Percentiles rank a stretch among this genome's conserved stretches.
These are phyloP conservation scores for Drosera capensis DNA, from an alignment of 148 eudicot species.

Conservation along the genomic window DNA sequence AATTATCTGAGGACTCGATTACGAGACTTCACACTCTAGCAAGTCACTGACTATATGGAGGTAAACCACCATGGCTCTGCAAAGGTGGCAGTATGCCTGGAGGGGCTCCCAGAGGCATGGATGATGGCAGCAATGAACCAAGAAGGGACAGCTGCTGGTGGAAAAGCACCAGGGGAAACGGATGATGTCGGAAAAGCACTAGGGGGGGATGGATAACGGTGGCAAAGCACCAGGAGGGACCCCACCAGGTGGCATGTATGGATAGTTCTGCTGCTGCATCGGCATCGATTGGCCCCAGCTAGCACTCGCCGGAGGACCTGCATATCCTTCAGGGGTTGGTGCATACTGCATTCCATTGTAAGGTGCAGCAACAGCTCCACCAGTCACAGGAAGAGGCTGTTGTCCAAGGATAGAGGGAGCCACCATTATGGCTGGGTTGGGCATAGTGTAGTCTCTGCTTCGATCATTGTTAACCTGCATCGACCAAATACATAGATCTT, in stretches of 20 bases:
- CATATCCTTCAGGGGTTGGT: neutral
- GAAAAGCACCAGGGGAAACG: neutral
- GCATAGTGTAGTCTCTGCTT: neutral
- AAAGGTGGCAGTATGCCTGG: neutral
- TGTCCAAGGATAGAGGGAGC: neutral
- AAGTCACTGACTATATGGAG: neutral
- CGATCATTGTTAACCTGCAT: neutral
- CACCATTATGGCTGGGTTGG: neutral
- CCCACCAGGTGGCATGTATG: conserved; percentile 1
- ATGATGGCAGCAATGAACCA: neutral
- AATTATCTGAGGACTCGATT: no score
- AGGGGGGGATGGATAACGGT: neutral
- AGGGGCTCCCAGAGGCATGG: neutral
- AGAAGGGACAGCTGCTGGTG: neutral
- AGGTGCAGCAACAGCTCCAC: neutral
- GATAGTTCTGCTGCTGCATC: neutral
- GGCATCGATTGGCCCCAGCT: neutral
- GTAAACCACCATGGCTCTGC: neutral
- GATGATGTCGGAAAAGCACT: neutral
- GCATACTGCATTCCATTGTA: neutral
- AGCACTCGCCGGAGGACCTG: neutral
- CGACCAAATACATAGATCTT: neutral
- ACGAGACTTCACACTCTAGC: no score
- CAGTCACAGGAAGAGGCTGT: neutral
- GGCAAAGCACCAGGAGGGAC: neutral